Evolutionary conservation across 495 filamentous ascomycete species (phyloP).

Genomic region (Tuber umbilicatum): DNA sequence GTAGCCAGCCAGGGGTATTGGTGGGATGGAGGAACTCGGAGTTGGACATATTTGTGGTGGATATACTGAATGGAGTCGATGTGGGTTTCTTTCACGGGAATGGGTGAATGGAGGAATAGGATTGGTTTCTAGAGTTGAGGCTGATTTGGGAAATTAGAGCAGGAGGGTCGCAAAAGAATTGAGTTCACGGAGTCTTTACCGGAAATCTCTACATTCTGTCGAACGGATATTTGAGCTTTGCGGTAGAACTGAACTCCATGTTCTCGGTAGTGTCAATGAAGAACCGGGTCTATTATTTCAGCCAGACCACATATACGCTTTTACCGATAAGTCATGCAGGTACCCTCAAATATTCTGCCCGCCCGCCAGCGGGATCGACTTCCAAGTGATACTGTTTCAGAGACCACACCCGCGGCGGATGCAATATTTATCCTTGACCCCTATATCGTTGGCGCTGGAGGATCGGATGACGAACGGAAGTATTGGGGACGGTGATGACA

Average conservation of each 20-base stretch:
- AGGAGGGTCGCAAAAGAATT: conserved; percentile 82
- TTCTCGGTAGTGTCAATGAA: conserved; percentile 61
- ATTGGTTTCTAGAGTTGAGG: conserved; percentile 21
- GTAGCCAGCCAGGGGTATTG: conserved; percentile 68
- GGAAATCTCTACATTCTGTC: conserved; percentile 74
- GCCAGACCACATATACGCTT: conserved; percentile 63
- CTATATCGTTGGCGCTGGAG: conserved; percentile 78
- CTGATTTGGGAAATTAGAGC: conserved; percentile 44
- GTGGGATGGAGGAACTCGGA: conserved; percentile 94
- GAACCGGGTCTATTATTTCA: conserved; percentile 48
- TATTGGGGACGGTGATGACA: conserved; percentile 59
- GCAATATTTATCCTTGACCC: conserved; percentile 91
- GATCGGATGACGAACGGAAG: conserved; percentile 60
- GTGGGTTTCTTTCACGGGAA: conserved; percentile 47
- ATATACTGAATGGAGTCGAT: conserved; percentile 85
- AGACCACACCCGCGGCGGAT: conserved; percentile 78
- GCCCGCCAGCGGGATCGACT: conserved; percentile 52
- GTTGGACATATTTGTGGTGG: conserved; percentile 80
- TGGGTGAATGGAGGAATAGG: not conserved
- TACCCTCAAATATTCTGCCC: conserved; percentile 69
- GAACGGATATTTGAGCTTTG: conserved; percentile 75
- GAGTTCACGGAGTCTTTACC: conserved; percentile 71
- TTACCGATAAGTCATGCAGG: conserved; percentile 51
- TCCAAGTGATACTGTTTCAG: conserved; percentile 86
- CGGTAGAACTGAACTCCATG: conserved; percentile 72